Percentiles rank a stretch among this genome's conserved stretches.
Conservation (phyloP, 352 stramenopile species). For the Globisporangium cederbergense region DNA sequence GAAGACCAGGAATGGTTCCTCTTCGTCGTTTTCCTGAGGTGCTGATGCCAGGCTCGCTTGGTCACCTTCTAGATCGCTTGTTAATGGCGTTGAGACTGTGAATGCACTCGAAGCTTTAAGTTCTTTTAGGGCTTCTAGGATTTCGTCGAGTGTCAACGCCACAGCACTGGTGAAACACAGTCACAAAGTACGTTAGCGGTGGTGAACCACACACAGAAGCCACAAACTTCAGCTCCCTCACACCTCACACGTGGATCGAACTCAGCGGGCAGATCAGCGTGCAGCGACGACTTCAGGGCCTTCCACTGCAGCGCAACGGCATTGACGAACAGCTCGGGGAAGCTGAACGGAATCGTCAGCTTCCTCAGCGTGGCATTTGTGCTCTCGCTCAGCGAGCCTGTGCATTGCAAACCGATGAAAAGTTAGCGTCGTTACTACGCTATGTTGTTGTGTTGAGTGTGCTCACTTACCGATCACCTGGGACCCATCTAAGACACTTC, state of each 20-base stretch:
- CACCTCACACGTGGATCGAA: constrained; percentile 35
- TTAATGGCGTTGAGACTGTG: neutral
- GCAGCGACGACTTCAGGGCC: constrained; percentile 34
- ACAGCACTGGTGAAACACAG: constrained; percentile 2
- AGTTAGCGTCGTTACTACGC: too few species aligned
- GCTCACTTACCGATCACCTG: constrained; percentile 12
- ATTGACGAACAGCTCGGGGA: constrained; percentile 22
- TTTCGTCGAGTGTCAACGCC: constrained; percentile 4
- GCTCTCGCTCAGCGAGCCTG: constrained; percentile 34
- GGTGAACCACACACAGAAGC: neutral
- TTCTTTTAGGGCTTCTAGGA: constrained; percentile 14
- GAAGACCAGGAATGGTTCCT: constrained; percentile 36
- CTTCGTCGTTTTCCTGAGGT: neutral
- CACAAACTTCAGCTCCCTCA: neutral
- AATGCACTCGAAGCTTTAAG: constrained; percentile 13
- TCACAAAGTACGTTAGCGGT: too few species aligned
- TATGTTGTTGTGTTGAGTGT: too few species aligned
- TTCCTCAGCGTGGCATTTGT: constrained; percentile 30
- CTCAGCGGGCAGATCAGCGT: constrained; percentile 37
- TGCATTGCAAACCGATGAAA: too few species aligned
- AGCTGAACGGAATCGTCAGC: constrained; percentile 25
- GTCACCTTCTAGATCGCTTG: neutral
- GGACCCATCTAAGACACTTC: constrained; percentile 17
- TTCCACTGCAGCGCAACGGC: constrained; percentile 35
- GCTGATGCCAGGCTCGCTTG: constrained; percentile 12